Base-by-base conservation (phyloP, 2,329 filamentous ascomycete genomes). In the Cladosporium sphaerospermum region DNA sequence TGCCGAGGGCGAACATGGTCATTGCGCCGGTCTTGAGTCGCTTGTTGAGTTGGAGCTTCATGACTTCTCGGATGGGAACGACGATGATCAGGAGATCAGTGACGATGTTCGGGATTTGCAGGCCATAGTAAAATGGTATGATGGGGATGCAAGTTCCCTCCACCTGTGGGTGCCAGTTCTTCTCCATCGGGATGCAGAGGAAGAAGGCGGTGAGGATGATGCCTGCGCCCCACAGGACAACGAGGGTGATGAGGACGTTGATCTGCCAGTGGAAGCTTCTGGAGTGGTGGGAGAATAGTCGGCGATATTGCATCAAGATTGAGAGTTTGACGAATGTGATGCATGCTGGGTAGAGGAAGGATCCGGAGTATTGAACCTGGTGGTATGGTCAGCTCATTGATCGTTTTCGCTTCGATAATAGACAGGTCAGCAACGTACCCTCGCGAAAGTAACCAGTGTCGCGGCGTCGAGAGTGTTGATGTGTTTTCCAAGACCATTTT, bases 81-180 rank as follows among this genome's bases (percentile, higher is more conserved):
- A 59, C 14, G 36, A 59, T 28, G n/a, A 59, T 56, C 2, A 56
- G 14, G 3, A 58, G 3, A 33, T 59, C 57, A 1, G 57, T 59
- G 2, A 58, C 14, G 16, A 59, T 55, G 32, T 57, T 59, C 9
- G 57, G 57, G 9, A 59, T 56, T 47, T 59, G 57, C 32, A 59
- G 43, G 48, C 57, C 57, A 34, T 59, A 59, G 44, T 59, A 59
- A n/a, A 56, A 59, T 1, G 48, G 36, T 9, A 45, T 47, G 9
- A 59, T 46, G 5, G 48, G 31, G 7, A 57, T 54, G 42, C 57
- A 59, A 13, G 51, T 47, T 11, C 34, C 34, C 8, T 43, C 39
- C 1, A 36, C 28, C n/a, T 39, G 13, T 3, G 43, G 23, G 9
- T 47, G 9, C 56, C 56, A 58, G 6, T 45, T 40, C 45, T 54